phyloP scores from a whole-genome alignment of 345 rosid genomes.

The Cochlearia excelsa region DNA sequence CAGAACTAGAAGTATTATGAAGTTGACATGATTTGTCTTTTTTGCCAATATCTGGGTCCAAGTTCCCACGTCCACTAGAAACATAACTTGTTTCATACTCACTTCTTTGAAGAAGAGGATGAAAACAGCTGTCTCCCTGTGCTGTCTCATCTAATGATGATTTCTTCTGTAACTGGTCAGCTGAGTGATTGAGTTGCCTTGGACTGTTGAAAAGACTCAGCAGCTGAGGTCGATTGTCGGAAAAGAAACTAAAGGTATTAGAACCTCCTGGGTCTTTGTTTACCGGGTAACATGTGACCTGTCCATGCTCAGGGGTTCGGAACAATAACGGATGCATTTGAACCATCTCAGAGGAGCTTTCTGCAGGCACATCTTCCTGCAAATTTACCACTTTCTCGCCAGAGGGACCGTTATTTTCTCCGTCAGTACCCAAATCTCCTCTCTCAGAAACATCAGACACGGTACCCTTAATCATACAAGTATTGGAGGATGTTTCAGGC shows the following conservation, averaged over 20 bases:
- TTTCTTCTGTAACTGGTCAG: conserved; percentile 41
- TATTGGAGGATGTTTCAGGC: conserved; percentile 41
- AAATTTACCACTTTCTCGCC: conserved; percentile 36
- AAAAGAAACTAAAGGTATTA: conserved; percentile 65
- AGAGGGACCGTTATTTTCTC: conserved; percentile 35
- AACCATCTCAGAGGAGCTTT: conserved; percentile 48
- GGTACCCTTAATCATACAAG: conserved; percentile 33
- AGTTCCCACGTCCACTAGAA: conserved; percentile 32
- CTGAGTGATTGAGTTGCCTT: conserved; percentile 42
- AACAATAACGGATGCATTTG: conserved; percentile 93
- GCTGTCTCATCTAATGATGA: conserved; percentile 40
- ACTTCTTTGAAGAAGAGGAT: conserved; percentile 76
- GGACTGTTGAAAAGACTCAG: conserved; percentile 72
- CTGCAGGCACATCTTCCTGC: conserved; percentile 41
- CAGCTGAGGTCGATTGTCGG: conserved; percentile 76
- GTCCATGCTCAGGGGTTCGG: conserved; percentile 61
- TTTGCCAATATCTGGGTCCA: conserved; percentile 9
- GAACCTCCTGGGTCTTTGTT: conserved; percentile 40
- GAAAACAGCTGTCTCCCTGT: conserved; percentile 63
- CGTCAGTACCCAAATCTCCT: conserved; percentile 37
- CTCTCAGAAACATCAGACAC: conserved; percentile 38
- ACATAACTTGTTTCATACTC: conserved; percentile 42
- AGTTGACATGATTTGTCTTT: conserved; percentile 41
- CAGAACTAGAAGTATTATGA: conserved; percentile 36
- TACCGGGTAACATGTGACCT: conserved; percentile 50